Evolutionary conservation across 345 rosid genomes (phyloP), one percentile per base, ranked within the genome.

Genomic region (Hirschfeldia incana): DNA sequence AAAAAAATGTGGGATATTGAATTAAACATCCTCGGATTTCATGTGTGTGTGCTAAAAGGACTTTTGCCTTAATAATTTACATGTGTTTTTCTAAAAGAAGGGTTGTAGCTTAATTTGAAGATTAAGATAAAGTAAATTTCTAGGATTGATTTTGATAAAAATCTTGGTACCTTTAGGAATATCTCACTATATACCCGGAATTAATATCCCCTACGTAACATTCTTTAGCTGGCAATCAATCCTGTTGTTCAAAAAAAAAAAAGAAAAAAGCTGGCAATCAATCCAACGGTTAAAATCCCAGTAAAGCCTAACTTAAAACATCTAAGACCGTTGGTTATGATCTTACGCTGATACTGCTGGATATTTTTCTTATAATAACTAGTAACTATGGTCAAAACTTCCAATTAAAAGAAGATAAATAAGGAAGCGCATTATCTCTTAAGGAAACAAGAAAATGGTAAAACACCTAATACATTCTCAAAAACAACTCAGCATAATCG

Each of bases 261-360:
- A 21, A 21, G 21, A 21, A 21, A 21, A 21, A 21, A 80, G 72
- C 76, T 75, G 83, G 71, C 33, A 69, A 32, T 61, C 9, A 79
- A 79, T 74, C 82, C 62, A 68, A 79, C 78, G 75, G 82, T 42
- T 68, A 28, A 61, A 67, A 67, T 17, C 61, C 65, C 27, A 53
- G 5, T 4, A 51, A 60, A 69, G 7, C 66, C 16, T 12, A 69
- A 16, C 29, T 5, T 34, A 67, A 36, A 33, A 68, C 10, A 74
- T 80, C 67, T 53, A 0, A 0, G 44, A 69, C 72, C 76, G 72
- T 69, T 10, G 1, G 65, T 36, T 69, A 5, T 53, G 30, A 63
- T 63, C 49, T 63, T 30, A 73, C 30, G n/a, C 70, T 63, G 67
- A 74, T 80, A 53, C 67, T 53, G 71, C 67, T 69, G 66, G 78